Evolutionary conservation across 2,329 filamentous ascomycete species (phyloP).

Genomic region (Clarireedia paspali): DNA sequence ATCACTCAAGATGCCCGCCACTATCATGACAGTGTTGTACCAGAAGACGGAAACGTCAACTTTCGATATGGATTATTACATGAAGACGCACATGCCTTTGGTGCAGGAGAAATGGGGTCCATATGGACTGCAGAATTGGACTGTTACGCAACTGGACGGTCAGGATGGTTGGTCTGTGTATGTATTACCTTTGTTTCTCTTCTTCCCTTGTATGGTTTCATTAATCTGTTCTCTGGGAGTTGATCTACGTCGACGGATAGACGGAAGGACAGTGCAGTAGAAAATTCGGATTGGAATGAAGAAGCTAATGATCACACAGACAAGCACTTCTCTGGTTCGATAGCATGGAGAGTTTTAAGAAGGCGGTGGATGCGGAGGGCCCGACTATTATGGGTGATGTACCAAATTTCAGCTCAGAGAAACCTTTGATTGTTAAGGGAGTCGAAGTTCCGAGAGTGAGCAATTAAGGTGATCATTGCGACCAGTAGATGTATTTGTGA

Average conservation of each 20-base stretch:
- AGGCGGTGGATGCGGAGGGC: not conserved
- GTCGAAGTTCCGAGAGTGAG: not conserved
- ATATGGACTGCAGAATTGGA: not conserved
- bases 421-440: not conserved
- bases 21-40: conserved; percentile 2
- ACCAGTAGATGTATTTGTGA: not conserved
- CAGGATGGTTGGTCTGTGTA: not conserved
- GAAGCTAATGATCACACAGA: not conserved
- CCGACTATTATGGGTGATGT: not conserved
- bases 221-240: too few relatives aligned
- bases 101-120: conserved; percentile 2
- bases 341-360: not conserved
- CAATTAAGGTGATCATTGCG: not conserved
- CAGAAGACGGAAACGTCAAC: conserved; percentile 4
- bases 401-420: not conserved
- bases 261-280: too few relatives aligned
- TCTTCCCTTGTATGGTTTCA: not conserved
- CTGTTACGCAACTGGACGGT: not conserved
- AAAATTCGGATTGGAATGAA: not conserved
- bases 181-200: not conserved
- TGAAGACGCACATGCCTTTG: conserved; percentile 6
- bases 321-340: conserved; percentile 1
- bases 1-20: not conserved
- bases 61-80: conserved; percentile 1
- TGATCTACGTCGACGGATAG: too few relatives aligned